Base-by-base conservation (phyloP, 2,329 filamentous ascomycete genomes). In the Penicillium sp. region DNA sequence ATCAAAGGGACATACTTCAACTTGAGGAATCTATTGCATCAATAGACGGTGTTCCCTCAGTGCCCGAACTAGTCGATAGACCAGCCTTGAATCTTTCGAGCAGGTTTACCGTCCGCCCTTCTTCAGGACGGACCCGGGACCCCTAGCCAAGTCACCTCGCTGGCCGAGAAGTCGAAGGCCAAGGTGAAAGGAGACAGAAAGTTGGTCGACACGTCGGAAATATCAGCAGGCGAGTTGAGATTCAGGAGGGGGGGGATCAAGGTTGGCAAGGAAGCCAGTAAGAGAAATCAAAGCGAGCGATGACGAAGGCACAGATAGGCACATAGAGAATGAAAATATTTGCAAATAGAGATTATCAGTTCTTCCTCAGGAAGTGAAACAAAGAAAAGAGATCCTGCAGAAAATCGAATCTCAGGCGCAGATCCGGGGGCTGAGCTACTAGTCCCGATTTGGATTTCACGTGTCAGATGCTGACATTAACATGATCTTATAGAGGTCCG, bases 101-200 rank as follows among this genome's bases (percentile, higher is more conserved):
- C 59, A 66, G 72, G 69, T 66, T 78, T 78, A 78, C 75, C 76
- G 77, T 79, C 77, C 77, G 77, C 74, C 76, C 76, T 76, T 73
- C 58, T 74, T 78, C 75, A 79, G 76, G 77, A 78, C 77, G 77
- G 77, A 80, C 77, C 72, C 64, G 69, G 66, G 65, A 74, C 76
- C 76, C 72, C 72, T 78, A 78, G 65, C 74, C 77, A 78, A 65
- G 72, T 65, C 70, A 75, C 70, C 61, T 71, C 66, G 67, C 67
- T 62, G 50, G 63, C 58, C 48, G 63, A 64, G 53, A 56, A 53
- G 42, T 66, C 64, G 50, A 60, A 58, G 50, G 62, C 58, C 64
- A 61, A 59, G 51, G 60, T 48, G 54, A 60, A 56, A 31, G 55
- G 40, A 42, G 57, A 48, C 31, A 57, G 52, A 22, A 44, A 37